Conservation (phyloP, 176 grass and related monocot genomes). For the Thalia dealbata region DNA sequence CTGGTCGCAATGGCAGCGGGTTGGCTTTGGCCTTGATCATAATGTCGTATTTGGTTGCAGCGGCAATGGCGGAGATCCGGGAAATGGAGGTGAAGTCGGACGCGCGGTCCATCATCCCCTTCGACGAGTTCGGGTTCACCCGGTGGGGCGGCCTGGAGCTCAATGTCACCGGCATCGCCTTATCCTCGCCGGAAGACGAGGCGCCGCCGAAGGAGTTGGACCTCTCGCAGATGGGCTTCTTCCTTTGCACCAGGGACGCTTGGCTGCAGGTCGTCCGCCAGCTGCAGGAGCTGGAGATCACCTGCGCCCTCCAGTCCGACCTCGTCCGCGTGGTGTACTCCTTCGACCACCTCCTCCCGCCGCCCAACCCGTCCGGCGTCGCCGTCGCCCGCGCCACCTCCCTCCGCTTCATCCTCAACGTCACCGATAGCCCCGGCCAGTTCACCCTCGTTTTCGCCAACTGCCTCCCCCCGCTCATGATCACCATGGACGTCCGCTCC, state of each 20-base stretch:
- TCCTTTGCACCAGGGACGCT: not conserved
- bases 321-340: slow-evolving; percentile 9
- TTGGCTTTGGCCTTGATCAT: not conserved
- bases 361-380: not conserved
- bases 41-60: not conserved
- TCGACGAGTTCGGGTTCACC: slow-evolving; percentile 15
- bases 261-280: slow-evolving; percentile 4
- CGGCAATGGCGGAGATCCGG: not conserved
- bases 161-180: slow-evolving; percentile 2
- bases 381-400: not conserved
- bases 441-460: slow-evolving; percentile 13
- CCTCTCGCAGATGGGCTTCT: slow-evolving; percentile 8
- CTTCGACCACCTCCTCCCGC: slow-evolving; percentile 3
- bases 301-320: slow-evolving; percentile 9
- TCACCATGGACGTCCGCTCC: slow-evolving; percentile 12
- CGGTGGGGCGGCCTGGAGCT: slow-evolving; percentile 1
- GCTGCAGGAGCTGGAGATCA: slow-evolving; percentile 7
- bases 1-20: not conserved
- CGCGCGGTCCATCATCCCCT: not conserved
- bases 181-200: not conserved
- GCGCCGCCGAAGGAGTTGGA: not conserved
- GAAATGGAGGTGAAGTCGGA: slow-evolving; percentile 10
- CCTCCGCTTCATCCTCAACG: not conserved
- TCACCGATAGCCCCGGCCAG: slow-evolving; percentile 4
- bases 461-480: not conserved